A percentile compares a stretch with the other conserved stretches of the same genome.
These are phyloP conservation scores for Sarocladium brachiariae DNA, from an alignment of 2,329 filamentous ascomycete species.

Conservation along the genomic window DNA sequence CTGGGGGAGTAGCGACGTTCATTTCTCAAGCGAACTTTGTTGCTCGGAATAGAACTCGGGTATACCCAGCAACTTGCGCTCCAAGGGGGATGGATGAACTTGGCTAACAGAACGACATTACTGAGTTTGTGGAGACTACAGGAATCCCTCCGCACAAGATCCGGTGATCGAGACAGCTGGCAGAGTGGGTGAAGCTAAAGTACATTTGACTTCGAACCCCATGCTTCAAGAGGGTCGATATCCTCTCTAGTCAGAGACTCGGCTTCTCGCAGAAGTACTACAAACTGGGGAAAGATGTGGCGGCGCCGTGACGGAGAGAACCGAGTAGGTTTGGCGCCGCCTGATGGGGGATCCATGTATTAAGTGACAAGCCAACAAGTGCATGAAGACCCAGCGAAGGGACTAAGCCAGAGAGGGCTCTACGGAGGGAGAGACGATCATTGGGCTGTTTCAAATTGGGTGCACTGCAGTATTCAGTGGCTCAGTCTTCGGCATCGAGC, in stretches of 20 bases:
- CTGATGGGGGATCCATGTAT: not conserved
- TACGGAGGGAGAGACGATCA: not conserved
- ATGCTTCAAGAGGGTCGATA: no score
- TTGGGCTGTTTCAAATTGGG: conserved; percentile 3
- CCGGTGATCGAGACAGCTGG: no score
- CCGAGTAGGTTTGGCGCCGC: conserved; percentile 1
- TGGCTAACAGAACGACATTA: not conserved
- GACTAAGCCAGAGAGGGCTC: conserved; percentile 1
- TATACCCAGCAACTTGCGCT: no score
- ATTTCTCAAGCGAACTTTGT: not conserved
- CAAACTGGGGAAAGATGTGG: not conserved
- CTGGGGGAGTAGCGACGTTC: no score
- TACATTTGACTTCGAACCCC: no score
- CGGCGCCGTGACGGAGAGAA: not conserved
- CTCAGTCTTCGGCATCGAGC: not conserved
- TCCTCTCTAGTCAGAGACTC: not conserved
- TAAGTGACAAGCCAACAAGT: not conserved
- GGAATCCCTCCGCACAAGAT: not conserved
- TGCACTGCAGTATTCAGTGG: not conserved
- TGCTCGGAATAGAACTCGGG: not conserved
- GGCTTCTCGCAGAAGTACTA: not conserved
- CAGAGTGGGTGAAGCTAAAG: no score
- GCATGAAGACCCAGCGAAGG: not conserved
- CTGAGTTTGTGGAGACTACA: not conserved
- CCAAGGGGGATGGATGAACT: no score